These are phyloP conservation scores for Ballota nigra DNA, from an alignment of 257 asterid species.

Conservation along the genomic window DNA sequence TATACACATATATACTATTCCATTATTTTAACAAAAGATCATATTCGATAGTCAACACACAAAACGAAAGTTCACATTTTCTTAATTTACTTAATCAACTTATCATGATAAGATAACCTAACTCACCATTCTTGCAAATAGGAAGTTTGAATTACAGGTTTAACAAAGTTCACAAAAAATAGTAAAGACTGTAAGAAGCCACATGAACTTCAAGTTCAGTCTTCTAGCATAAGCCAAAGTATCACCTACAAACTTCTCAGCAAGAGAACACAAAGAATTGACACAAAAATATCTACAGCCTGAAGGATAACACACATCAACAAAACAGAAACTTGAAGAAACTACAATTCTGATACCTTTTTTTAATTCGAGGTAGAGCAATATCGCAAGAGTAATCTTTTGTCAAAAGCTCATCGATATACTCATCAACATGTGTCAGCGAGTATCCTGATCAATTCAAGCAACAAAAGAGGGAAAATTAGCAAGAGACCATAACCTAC, in stretches of 20 bases:
- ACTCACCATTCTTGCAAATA: background rate
- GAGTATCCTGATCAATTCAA: slow-evolving; percentile 46
- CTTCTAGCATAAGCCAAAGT: background rate
- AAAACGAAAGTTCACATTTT: background rate
- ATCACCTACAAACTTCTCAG: background rate
- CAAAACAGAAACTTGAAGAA: slow-evolving; percentile 2
- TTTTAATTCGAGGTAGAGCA: slow-evolving; percentile 84
- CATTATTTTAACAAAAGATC: background rate
- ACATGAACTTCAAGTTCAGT: background rate
- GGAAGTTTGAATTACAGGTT: background rate
- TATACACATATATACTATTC: background rate
- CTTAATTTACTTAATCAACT: background rate
- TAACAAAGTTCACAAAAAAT: background rate
- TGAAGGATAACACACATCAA: background rate
- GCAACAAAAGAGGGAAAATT: background rate
- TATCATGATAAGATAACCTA: background rate
- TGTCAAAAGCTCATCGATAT: slow-evolving; percentile 78
- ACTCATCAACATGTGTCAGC: slow-evolving; percentile 89
- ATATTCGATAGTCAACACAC: background rate
- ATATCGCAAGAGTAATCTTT: slow-evolving; percentile 90
- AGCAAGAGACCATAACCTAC: background rate
- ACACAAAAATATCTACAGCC: background rate
- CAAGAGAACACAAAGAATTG: background rate
- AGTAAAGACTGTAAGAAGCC: background rate
- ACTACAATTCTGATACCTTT: slow-evolving; percentile 46